Evolutionary conservation across 148 eudicot species (phyloP).

Genomic region (Nepenthes mirabilis): DNA sequence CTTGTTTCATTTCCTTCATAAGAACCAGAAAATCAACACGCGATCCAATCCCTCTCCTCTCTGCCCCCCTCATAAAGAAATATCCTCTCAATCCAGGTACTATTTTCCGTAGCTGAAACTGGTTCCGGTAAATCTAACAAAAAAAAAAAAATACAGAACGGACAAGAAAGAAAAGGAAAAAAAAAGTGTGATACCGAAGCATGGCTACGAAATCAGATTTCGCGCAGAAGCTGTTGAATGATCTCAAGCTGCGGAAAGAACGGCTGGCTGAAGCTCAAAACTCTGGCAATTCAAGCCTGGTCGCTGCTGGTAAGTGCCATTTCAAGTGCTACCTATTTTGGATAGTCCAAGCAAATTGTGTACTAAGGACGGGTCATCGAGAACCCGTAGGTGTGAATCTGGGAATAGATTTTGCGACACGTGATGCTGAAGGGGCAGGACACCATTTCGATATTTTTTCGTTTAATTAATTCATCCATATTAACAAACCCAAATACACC

Average conservation of each 20-base stretch:
- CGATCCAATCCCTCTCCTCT: conserved; percentile 3
- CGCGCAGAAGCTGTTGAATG: conserved; percentile 77
- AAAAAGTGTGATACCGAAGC: background rate
- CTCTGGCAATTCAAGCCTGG: conserved; percentile 19
- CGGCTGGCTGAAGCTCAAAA: conserved; percentile 47
- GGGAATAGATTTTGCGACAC: too few relatives aligned
- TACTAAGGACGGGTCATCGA: too few relatives aligned
- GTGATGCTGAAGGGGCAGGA: too few relatives aligned
- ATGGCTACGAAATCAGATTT: conserved; percentile 73
- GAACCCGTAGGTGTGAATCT: too few relatives aligned
- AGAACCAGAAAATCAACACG: background rate
- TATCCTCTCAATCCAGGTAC: background rate
- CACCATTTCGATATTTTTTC: too few relatives aligned
- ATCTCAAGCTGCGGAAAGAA: conserved; percentile 61
- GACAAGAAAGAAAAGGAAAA: background rate
- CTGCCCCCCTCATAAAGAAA: background rate
- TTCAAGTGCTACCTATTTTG: too few relatives aligned
- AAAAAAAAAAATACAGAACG: background rate
- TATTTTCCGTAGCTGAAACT: too few relatives aligned
- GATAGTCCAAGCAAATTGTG: too few relatives aligned
- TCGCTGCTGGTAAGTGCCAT: conserved; percentile 29
- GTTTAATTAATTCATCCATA: too few relatives aligned
- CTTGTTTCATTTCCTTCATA: background rate
- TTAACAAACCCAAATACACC: too few relatives aligned
- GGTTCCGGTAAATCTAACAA: too few relatives aligned